Evolutionary conservation across 441 rosid genomes (phyloP).

Genomic region (Isatis lusitanica): DNA sequence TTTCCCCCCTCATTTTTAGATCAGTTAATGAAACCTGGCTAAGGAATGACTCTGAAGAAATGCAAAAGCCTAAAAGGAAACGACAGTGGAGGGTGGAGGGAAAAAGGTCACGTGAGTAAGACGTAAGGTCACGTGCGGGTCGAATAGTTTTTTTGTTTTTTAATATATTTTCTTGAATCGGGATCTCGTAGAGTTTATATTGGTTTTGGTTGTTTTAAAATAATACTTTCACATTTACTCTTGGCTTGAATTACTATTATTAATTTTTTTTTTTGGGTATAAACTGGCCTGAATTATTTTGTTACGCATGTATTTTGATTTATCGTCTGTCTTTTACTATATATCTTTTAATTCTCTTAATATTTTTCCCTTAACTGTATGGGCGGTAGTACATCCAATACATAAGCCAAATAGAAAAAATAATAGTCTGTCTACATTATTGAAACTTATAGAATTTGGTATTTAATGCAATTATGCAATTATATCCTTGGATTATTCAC

Average conservation of each 20-base stretch:
- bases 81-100: conserved; percentile 26
- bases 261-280: too few species aligned
- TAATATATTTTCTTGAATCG: neutral
- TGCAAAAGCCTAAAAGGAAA: conserved; percentile 30
- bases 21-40: conserved; percentile 21
- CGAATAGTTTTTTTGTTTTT: conserved; percentile 23
- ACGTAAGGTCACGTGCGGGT: conserved; percentile 52
- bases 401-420: conserved; percentile 40
- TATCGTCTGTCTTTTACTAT: neutral
- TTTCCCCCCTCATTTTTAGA: neutral
- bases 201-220: neutral
- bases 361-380: neutral
- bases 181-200: neutral
- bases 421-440: conserved; percentile 34
- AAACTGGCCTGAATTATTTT: neutral
- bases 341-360: neutral
- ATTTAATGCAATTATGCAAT: conserved; percentile 30
- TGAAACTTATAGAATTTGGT: conserved; percentile 31
- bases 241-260: neutral
- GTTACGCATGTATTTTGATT: conserved; percentile 21
- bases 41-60: conserved; percentile 28
- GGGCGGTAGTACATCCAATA: conserved; percentile 33
- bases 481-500: conserved; percentile 40
- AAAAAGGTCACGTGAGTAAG: conserved; percentile 46
- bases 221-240: conserved; percentile 15